Evolutionary conservation across 176 grass and related monocot genomes (phyloP).

Genomic region (Carex myosuroides): DNA sequence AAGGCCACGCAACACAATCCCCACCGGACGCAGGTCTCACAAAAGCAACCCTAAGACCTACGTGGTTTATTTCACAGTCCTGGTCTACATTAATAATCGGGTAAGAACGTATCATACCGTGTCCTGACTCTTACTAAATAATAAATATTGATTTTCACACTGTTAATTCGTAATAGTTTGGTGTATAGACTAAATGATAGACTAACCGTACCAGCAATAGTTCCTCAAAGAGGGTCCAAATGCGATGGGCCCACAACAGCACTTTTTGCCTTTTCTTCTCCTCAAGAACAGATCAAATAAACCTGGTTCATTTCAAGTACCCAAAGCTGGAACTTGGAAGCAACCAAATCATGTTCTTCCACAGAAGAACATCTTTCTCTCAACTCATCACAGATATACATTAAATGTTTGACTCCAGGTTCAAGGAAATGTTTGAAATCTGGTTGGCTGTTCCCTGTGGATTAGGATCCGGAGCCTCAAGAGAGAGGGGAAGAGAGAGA

Average conservation of each 20-base stretch:
- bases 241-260: background rate
- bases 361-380: background rate
- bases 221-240: background rate
- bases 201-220: background rate
- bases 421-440: background rate
- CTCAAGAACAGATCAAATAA: background rate
- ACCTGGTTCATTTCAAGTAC: background rate
- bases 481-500: background rate
- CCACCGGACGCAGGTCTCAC: background rate
- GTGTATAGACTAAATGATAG: background rate
- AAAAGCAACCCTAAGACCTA: constrained; percentile 12
- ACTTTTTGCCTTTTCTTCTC: background rate
- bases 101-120: no score
- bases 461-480: constrained; percentile 22
- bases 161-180: background rate
- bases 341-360: background rate
- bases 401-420: background rate
- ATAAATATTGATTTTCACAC: background rate
- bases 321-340: background rate
- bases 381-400: background rate
- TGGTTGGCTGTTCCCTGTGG: background rate
- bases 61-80: background rate
- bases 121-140: no score
- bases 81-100: background rate
- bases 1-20: background rate